Conservation (phyloP, 2,329 filamentous ascomycete genomes). For the Sporothrix dimorphospora region DNA sequence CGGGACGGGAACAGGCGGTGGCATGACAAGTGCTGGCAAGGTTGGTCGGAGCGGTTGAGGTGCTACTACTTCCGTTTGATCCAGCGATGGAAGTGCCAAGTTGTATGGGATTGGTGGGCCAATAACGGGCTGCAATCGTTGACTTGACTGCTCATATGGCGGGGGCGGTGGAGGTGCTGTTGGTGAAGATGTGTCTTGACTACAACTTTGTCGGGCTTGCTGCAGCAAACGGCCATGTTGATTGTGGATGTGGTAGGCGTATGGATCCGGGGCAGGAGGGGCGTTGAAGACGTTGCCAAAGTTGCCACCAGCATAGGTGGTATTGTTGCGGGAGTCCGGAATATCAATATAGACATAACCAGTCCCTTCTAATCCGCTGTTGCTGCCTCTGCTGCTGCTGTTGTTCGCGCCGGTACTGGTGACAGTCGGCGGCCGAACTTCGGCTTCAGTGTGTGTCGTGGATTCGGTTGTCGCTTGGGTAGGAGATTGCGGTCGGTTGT, state of each 20-base stretch:
- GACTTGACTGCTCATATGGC: not conserved
- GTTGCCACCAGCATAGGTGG: not conserved
- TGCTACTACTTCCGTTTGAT: not conserved
- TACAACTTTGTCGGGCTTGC: not conserved
- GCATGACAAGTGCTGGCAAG: not conserved
- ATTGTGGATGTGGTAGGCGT: no score
- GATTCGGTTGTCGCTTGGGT: no score
- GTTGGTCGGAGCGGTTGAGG: not conserved
- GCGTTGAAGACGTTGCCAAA: conserved; percentile 7
- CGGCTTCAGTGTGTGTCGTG: no score
- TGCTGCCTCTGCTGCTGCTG: not conserved
- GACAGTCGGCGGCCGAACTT: no score
- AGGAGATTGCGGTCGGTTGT: not conserved
- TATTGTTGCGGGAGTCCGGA: not conserved
- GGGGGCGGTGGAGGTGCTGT: not conserved
- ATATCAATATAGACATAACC: not conserved
- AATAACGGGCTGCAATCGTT: not conserved
- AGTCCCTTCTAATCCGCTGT: no score
- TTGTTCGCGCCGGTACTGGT: not conserved
- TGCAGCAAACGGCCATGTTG: not conserved
- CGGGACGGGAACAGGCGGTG: not conserved
- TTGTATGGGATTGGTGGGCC: conserved; percentile 1
- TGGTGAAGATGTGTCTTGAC: not conserved
- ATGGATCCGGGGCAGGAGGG: not conserved
- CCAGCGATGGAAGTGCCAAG: conserved; percentile 5